Percentiles rank a stretch among this genome's conserved stretches.
phyloP scores from a whole-genome alignment of 164 flowering plant genomes.

The Platanus orientalis region DNA sequence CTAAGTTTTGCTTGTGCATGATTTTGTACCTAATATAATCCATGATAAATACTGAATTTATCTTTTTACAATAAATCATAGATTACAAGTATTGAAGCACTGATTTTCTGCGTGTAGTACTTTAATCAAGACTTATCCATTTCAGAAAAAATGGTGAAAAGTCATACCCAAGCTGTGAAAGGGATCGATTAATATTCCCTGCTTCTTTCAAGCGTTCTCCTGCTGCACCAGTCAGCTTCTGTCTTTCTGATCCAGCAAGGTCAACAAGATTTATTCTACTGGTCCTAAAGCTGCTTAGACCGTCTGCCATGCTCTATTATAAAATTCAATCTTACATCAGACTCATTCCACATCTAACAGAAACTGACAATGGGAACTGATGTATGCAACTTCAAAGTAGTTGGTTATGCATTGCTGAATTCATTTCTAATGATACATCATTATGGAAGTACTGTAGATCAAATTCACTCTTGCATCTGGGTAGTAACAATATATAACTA shows the following conservation, averaged over 20 bases:
- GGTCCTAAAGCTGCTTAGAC: conserved; percentile 73
- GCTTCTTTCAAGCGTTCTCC: conserved; percentile 98
- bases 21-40: too few relatives aligned
- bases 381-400: background rate
- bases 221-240: conserved; percentile 91
- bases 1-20: too few relatives aligned
- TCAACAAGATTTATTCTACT: conserved; percentile 98
- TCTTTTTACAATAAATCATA: too few relatives aligned
- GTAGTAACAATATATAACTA: background rate
- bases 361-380: background rate
- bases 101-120: too few relatives aligned
- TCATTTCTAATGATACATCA: background rate
- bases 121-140: too few relatives aligned
- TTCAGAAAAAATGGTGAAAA: background rate
- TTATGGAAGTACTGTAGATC: background rate
- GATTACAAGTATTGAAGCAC: too few relatives aligned
- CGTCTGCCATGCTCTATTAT: conserved; percentile 68
- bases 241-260: conserved; percentile 98
- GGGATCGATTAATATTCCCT: conserved; percentile 92
- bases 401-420: background rate
- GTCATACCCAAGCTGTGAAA: conserved; percentile 97
- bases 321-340: conserved; percentile 13
- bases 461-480: background rate
- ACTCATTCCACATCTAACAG: background rate
- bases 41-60: too few relatives aligned